Conservation (phyloP, 2,329 filamentous ascomycete genomes). For the Purpureocillium lavendulum region DNA sequence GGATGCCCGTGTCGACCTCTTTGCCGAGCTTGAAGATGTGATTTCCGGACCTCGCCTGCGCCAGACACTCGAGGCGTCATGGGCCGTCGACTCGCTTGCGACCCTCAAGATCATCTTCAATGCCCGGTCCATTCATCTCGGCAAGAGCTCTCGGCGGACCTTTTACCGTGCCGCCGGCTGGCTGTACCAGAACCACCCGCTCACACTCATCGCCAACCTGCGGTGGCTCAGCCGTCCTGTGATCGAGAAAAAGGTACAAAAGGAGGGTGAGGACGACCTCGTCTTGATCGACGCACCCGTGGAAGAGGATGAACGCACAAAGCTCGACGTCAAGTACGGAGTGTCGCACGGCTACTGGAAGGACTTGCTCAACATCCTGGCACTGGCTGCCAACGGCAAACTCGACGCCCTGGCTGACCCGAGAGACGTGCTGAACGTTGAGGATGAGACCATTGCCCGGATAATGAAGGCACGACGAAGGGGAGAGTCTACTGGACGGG, state of each 20-base stretch:
- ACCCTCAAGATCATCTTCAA: conserved; percentile 55
- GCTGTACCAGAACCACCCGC: conserved; percentile 45
- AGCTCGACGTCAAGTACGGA: conserved; percentile 35
- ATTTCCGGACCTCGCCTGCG: conserved; percentile 26
- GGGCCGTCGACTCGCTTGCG: conserved; percentile 35
- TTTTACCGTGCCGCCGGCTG: conserved; percentile 49
- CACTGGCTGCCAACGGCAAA: conserved; percentile 38
- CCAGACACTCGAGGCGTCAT: conserved; percentile 36
- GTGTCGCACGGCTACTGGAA: conserved; percentile 56
- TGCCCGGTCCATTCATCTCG: conserved; percentile 50
- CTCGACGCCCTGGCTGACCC: conserved; percentile 33
- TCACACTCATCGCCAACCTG: conserved; percentile 44
- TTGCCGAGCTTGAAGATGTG: conserved; percentile 39
- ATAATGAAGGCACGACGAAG: neutral
- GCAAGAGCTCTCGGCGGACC: conserved; percentile 37
- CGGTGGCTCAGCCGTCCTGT: conserved; percentile 46
- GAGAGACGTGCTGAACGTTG: conserved; percentile 29
- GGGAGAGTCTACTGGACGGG: too few relatives aligned
- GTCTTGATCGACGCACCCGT: conserved; percentile 19
- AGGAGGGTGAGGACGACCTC: conserved; percentile 25
- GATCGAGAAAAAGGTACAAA: conserved; percentile 40
- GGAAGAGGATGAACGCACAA: conserved; percentile 24
- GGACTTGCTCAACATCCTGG: conserved; percentile 49
- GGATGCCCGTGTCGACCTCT: conserved; percentile 42
- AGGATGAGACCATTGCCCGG: conserved; percentile 15